phyloP scores from a whole-genome alignment of 768 basidiomycete genomes.

The Lepiota subincarnata region DNA sequence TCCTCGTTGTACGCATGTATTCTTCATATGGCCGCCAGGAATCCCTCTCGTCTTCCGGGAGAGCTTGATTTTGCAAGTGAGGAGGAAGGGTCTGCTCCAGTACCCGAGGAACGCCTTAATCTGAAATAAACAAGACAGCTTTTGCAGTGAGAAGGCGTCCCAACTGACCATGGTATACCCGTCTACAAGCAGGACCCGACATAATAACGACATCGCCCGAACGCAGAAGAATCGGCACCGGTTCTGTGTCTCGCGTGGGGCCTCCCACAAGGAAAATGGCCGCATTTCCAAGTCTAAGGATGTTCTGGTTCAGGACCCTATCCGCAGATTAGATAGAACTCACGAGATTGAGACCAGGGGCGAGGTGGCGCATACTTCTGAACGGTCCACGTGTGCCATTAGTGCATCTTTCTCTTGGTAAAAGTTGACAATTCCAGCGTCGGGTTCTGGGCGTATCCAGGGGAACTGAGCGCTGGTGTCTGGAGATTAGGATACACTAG shows the following conservation, averaged over 20 bases:
- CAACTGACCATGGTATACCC: slow-evolving; percentile 72
- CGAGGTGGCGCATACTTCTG: slow-evolving; percentile 88
- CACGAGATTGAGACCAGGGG: slow-evolving; percentile 95
- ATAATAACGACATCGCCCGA: slow-evolving; percentile 93
- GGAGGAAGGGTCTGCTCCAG: slow-evolving; percentile 75
- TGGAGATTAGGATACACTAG: neutral
- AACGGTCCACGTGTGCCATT: slow-evolving; percentile 97
- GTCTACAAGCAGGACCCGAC: slow-evolving; percentile 80
- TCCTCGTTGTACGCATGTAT: slow-evolving; percentile 66
- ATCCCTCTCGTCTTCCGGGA: slow-evolving; percentile 22
- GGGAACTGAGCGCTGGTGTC: neutral
- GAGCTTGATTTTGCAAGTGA: slow-evolving; percentile 35
- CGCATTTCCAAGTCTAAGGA: slow-evolving; percentile 75
- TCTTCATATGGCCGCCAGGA: slow-evolving; percentile 61
- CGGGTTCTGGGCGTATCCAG: slow-evolving; percentile 58
- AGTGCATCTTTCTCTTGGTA: slow-evolving; percentile 91
- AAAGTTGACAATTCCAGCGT: slow-evolving; percentile 96
- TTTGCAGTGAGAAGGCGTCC: no score
- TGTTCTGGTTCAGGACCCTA: neutral
- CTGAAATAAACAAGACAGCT: neutral
- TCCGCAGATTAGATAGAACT: slow-evolving; percentile 21
- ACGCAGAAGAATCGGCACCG: slow-evolving; percentile 78
- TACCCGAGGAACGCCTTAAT: slow-evolving; percentile 71
- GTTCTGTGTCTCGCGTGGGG: slow-evolving; percentile 68
- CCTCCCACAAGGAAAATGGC: slow-evolving; percentile 90